phyloP scores from a whole-genome alignment of 2,329 filamentous ascomycete genomes.

The Colletotrichum tamarilloi region DNA sequence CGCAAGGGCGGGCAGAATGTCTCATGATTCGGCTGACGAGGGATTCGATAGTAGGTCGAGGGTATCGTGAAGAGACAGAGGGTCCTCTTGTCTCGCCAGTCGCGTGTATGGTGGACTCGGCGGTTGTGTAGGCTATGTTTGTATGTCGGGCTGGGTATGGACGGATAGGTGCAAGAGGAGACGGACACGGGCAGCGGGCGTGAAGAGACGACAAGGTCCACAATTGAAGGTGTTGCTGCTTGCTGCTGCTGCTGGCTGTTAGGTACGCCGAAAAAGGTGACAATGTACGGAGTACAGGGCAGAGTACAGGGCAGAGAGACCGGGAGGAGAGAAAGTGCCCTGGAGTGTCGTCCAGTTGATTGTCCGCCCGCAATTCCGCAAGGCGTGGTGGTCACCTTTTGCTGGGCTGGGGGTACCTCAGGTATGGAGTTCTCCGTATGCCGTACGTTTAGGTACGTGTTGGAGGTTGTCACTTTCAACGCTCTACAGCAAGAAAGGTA shows the following conservation, averaged over 20 bases:
- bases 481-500: no score
- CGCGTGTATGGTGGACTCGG: slow-evolving; percentile 19
- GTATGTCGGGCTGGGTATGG: not conserved
- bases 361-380: not conserved
- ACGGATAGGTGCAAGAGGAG: slow-evolving; percentile 9
- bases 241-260: not conserved
- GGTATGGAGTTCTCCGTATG: no score
- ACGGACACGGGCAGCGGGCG: slow-evolving; percentile 14
- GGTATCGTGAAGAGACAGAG: slow-evolving; percentile 20
- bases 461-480: no score
- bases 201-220: not conserved
- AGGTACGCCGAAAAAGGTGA: not conserved
- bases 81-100: slow-evolving; percentile 21
- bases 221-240: not conserved
- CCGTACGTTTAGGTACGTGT: no score
- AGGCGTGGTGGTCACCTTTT: not conserved
- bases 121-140: slow-evolving; percentile 1
- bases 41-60: not conserved
- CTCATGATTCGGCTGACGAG: slow-evolving; percentile 21
- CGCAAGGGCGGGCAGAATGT: slow-evolving; percentile 1
- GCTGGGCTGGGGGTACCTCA: no score
- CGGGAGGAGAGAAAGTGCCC: no score
- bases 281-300: not conserved
- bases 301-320: no score
- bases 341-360: not conserved